Evolutionary conservation across 2,329 filamentous ascomycete genomes (phyloP), one percentile per base, ranked within the genome.

Genomic region (Thelonectria rubi): DNA sequence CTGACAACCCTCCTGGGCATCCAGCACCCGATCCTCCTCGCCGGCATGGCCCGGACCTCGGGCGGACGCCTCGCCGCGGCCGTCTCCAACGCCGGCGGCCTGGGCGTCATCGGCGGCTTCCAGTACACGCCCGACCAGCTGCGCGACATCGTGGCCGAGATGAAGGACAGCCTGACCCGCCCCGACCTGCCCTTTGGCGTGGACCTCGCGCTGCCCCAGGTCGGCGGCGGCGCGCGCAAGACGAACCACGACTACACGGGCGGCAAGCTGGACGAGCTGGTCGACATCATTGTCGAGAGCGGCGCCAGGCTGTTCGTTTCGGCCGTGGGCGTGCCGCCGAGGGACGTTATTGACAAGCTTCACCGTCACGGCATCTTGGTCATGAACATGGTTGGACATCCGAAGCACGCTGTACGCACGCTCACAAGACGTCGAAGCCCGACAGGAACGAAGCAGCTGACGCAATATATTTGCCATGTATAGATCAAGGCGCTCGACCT

Each of bases 301-400:
- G 91, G 92, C n/a, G 92, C 94, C 8, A 87, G 84, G 73, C 79
- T 97, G 50, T 97, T 98, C 74, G 93, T 97, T 43, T 88, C 84
- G 54, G 94, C 94, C 1, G 93, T 97, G 0, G 94, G 94, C 9
- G 90, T 97, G 20, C 94, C 94, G 15, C 92, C 94, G 0, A 80
- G 81, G 47, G 77, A 81, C 59, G 87, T 94, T 5, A 90, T 97
- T 59, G 88, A 92, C 68, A 81, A 88, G 47, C 82, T 98, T 46
- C 94, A 98, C 73, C 83, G 84, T 9, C 90, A 91, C 0, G 91
- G 91, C 0, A 91, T 98, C 42, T 75, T 96, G 61, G 84, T 97
- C 37, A 97, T 97, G 93, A 97, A 97, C 77, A 97, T 97, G 94
- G 93, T 97, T 18, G 94, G 94, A 0, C 91, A 94, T 71, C 94